phyloP scores from a whole-genome alignment of 805 yeast genomes.

The Ogataea thermomethanolica region DNA sequence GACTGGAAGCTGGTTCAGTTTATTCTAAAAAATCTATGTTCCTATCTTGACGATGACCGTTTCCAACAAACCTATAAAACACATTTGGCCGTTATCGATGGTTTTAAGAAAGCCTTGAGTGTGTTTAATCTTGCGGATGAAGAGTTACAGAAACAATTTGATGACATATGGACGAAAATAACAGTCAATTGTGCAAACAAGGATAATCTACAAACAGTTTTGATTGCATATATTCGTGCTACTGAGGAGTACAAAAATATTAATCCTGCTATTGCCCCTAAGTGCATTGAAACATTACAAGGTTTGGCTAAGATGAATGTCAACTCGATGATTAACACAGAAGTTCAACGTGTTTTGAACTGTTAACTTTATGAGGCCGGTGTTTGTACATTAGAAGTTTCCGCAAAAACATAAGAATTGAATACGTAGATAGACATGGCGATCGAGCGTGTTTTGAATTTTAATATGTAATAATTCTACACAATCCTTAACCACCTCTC shows the following conservation, averaged over 20 bases:
- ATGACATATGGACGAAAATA: slow-evolving; percentile 15
- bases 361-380: too few species aligned
- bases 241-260: slow-evolving; percentile 13
- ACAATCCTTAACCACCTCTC: slow-evolving; percentile 79
- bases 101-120: slow-evolving; percentile 4
- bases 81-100: slow-evolving; percentile 11
- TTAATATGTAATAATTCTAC: slow-evolving; percentile 6
- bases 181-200: slow-evolving; percentile 15
- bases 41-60: slow-evolving; percentile 18
- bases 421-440: background rate
- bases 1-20: slow-evolving; percentile 37
- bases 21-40: slow-evolving; percentile 34
- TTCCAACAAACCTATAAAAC: slow-evolving; percentile 18
- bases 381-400: too few species aligned
- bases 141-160: slow-evolving; percentile 11
- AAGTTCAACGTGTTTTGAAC: slow-evolving; percentile 18
- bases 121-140: background rate
- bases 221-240: slow-evolving; percentile 42
- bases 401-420: background rate
- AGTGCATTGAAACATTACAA: slow-evolving; percentile 37
- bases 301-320: slow-evolving; percentile 34
- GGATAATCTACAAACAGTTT: slow-evolving; percentile 50
- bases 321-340: slow-evolving; percentile 46
- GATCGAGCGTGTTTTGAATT: background rate
- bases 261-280: slow-evolving; percentile 41